Conservation (phyloP, 371 early-diverging fungal genomes). For the Circinella minor region DNA sequence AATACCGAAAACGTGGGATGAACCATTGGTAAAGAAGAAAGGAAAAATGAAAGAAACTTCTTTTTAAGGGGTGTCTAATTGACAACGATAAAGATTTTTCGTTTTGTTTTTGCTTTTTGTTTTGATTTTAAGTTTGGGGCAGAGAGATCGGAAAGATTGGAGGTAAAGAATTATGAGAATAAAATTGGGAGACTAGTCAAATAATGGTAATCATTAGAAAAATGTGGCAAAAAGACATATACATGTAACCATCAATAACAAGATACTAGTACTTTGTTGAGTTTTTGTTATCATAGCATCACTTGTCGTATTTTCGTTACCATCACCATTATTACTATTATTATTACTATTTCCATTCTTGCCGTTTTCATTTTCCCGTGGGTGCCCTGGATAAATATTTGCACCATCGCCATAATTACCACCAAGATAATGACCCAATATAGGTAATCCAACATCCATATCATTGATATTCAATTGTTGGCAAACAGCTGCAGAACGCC, state of each 20-base stretch:
- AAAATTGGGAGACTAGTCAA: too few relatives aligned
- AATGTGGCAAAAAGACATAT: neutral
- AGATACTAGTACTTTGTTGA: too few relatives aligned
- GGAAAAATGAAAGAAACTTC: neutral
- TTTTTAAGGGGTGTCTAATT: neutral
- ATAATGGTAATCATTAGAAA: too few relatives aligned
- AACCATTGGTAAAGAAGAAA: too few relatives aligned
- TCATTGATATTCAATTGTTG: conserved; percentile 41
- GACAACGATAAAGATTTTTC: neutral
- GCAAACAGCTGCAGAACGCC: conserved; percentile 35
- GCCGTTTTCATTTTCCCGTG: neutral
- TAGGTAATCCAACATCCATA: conserved; percentile 41
- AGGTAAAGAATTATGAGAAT: too few relatives aligned
- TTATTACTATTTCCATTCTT: neutral
- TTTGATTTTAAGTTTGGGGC: too few relatives aligned
- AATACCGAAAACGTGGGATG: too few relatives aligned
- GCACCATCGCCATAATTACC: conserved; percentile 15
- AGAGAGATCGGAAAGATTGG: too few relatives aligned
- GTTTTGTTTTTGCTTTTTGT: too few relatives aligned
- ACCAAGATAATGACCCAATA: conserved; percentile 18
- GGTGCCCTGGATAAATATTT: neutral
- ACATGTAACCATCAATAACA: neutral
- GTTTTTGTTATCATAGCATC: neutral
- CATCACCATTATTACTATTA: neutral
- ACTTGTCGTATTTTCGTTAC: neutral